Conservation (phyloP, 371 early-diverging fungal genomes). For the Rhizopus delemar region DNA sequence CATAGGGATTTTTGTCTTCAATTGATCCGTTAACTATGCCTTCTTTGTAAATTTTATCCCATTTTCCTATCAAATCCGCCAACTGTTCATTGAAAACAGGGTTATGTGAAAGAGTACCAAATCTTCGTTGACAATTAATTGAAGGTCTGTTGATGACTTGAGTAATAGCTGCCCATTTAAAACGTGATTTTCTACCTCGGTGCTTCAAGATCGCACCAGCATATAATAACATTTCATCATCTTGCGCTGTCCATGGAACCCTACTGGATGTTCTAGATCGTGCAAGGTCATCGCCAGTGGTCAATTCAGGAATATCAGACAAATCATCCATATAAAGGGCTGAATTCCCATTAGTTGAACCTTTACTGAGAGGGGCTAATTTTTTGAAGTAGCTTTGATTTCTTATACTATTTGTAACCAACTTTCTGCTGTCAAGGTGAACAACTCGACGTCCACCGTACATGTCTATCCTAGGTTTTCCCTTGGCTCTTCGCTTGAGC, state of each 20-base stretch:
- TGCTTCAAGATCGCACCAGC: slow-evolving; percentile 34
- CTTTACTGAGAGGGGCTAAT: background rate
- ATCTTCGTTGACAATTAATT: slow-evolving; percentile 41
- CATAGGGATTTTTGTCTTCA: slow-evolving; percentile 26
- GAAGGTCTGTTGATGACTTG: slow-evolving; percentile 21
- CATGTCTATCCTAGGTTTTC: background rate
- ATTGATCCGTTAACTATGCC: slow-evolving; percentile 38
- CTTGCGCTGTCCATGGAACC: slow-evolving; percentile 42
- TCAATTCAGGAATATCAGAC: background rate
- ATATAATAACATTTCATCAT: slow-evolving; percentile 54
- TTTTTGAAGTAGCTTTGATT: background rate
- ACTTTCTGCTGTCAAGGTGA: background rate
- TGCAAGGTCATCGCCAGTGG: background rate
- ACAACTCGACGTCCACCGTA: slow-evolving; percentile 12
- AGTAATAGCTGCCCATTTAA: slow-evolving; percentile 41
- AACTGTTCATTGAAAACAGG: slow-evolving; percentile 27
- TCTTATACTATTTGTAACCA: background rate
- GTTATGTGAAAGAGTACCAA: slow-evolving; percentile 29
- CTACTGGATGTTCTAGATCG: background rate
- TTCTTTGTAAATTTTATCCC: slow-evolving; percentile 42
- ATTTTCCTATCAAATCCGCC: slow-evolving; percentile 23
- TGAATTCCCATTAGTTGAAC: background rate
- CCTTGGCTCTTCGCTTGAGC: too few species aligned
- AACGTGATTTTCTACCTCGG: slow-evolving; percentile 12
- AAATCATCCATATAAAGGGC: background rate